Evolutionary conservation across 2,329 filamentous ascomycete genomes (phyloP).

Genomic region (Colletotrichum paranaense): DNA sequence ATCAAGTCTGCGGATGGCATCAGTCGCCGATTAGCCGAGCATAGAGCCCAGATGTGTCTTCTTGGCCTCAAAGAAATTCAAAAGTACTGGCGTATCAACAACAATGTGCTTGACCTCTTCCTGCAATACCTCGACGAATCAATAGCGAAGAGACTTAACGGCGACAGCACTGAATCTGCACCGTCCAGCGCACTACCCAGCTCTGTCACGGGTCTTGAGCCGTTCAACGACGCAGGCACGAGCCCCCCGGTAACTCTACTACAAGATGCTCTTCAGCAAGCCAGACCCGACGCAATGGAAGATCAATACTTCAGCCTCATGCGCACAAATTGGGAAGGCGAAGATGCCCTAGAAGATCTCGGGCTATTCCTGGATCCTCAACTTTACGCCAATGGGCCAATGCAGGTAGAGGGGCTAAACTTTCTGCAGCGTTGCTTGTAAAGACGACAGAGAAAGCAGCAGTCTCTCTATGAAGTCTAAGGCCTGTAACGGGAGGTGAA

Average conservation of each 20-base stretch:
- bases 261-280: neutral
- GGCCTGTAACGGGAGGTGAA: neutral
- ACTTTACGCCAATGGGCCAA: slow-evolving; percentile 38
- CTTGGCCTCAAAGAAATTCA: slow-evolving; percentile 51
- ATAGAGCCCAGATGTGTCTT: slow-evolving; percentile 51
- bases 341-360: slow-evolving; percentile 48
- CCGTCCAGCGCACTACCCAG: neutral
- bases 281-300: slow-evolving; percentile 43
- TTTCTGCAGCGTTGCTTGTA: slow-evolving; percentile 44
- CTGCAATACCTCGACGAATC: slow-evolving; percentile 51
- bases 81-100: slow-evolving; percentile 54
- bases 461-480: neutral
- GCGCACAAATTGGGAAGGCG: slow-evolving; percentile 48
- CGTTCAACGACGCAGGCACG: neutral
- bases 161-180: slow-evolving; percentile 17
- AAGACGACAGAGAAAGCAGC: neutral
- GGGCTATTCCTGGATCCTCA: slow-evolving; percentile 47
- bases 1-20: slow-evolving; percentile 47
- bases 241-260: neutral
- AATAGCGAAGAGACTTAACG: slow-evolving; percentile 48
- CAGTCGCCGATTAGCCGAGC: slow-evolving; percentile 47
- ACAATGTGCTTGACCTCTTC: slow-evolving; percentile 51
- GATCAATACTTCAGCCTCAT: slow-evolving; percentile 50
- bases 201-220: slow-evolving; percentile 14
- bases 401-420: slow-evolving; percentile 43